Evolutionary conservation across 306 rosid species (phyloP), one percentile per base, ranked within the genome.

Genomic region (Astragalus glycyphyllos): DNA sequence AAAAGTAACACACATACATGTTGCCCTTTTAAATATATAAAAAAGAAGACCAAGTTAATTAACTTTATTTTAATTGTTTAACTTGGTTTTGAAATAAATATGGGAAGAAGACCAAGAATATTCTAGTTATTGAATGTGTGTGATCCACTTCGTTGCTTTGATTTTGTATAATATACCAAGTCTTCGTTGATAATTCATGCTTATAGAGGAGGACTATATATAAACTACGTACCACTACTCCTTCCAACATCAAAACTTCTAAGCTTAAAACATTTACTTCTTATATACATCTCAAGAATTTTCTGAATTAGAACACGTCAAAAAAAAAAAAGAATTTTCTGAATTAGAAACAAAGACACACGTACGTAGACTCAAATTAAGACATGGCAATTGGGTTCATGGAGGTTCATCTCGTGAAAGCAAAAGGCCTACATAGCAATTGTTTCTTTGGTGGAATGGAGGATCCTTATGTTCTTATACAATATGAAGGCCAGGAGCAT

Each of bases 401-500:
- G 75, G 84, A 80, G 59, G 78, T 71, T 32, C 78, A 46, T 31
- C 81, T 80, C 58, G 48, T 76, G 12, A 80, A 75, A 69, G 84
- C 95, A 7, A 92, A 86, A 68, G 85, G 81, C 8, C 85, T 92
- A 40, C 67, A 71, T 7, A 68, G 79, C 78, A 23, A 79, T 29
- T 87, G 90, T 83, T 41, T 86, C 63, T 35, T 89, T 57, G 91
- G 79, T 65, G 51, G 81, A 11, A 87, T 90, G 80, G 96, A 93
- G 79, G 97, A 93, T 56, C 97, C 96, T 0, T 87, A 87, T 51
- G 97, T 87, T 62, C 57, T 86, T 71, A 77, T 90, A 34, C 86
- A 88, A 71, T 90, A 93, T 79, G 85, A 83, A 75, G 83, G 82
- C 61, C 98, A 90, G 65, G 98, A 90, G 72, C 86, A 49, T 58